Evolutionary conservation across 495 filamentous ascomycete species (phyloP).

Genomic region (Penicillium herquei): DNA sequence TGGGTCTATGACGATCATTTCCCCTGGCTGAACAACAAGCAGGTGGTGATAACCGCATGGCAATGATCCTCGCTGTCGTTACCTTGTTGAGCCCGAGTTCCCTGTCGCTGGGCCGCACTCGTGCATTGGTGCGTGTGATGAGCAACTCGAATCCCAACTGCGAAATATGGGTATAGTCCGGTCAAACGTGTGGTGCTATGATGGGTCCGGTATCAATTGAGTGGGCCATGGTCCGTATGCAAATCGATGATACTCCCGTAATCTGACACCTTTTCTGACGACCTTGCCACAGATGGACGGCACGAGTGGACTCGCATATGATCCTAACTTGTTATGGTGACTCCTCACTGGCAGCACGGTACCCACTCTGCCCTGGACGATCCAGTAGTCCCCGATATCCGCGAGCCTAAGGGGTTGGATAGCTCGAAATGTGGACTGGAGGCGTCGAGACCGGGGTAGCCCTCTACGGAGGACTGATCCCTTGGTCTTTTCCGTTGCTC

Average conservation of each 20-base stretch:
- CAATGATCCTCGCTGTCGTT: constrained; percentile 11
- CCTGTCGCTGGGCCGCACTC: constrained; percentile 4
- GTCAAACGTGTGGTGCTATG: not conserved
- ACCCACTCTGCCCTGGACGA: constrained; percentile 21
- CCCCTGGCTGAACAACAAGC: constrained; percentile 1
- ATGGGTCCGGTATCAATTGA: not conserved
- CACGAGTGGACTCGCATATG: constrained; percentile 11
- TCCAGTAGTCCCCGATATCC: constrained; percentile 20
- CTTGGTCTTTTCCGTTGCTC: not conserved
- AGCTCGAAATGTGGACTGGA: constrained; percentile 23
- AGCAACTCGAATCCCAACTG: not conserved
- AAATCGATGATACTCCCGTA: constrained; percentile 8
- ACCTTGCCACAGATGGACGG: constrained; percentile 18
- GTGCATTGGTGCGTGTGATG: not conserved
- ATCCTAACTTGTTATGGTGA: constrained; percentile 5
- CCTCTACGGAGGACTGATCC: not conserved
- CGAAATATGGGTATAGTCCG: not conserved
- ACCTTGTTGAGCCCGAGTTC: constrained; percentile 8
- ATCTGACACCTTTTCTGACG: constrained; percentile 20
- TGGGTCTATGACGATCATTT: constrained; percentile 20
- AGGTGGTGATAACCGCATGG: constrained; percentile 16
- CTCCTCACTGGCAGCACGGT: constrained; percentile 13
- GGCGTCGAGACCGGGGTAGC: constrained; percentile 25
- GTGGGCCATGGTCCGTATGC: constrained; percentile 10
- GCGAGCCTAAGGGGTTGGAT: constrained; percentile 21